A percentile compares a stretch with the other conserved stretches of the same genome.
Conservation (phyloP, 2,329 filamentous ascomycete species). For the Claviceps sp. region DNA sequence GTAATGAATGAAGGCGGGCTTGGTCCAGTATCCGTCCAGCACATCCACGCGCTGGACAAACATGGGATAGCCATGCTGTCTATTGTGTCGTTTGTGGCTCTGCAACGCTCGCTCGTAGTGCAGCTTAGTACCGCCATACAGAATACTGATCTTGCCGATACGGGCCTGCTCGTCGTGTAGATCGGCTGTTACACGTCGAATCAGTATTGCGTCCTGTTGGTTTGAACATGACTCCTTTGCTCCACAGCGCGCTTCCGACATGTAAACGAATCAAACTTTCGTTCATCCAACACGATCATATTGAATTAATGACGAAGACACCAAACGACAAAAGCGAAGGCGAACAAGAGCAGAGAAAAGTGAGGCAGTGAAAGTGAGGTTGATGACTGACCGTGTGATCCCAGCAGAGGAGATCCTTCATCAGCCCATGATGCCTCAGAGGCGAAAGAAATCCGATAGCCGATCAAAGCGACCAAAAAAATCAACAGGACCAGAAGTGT, state of each 20-base stretch:
- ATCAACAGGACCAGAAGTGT: background rate
- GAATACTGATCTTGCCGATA: constrained; percentile 4
- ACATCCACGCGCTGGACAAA: constrained; percentile 19
- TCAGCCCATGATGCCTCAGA: background rate
- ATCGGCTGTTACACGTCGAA: background rate
- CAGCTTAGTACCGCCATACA: constrained; percentile 1
- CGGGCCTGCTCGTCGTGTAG: constrained; percentile 4
- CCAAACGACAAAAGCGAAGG: background rate
- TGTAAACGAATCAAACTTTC: no score
- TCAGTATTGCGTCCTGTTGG: background rate
- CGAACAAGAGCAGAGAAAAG: background rate
- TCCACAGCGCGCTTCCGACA: no score
- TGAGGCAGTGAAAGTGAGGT: background rate
- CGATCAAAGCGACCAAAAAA: background rate
- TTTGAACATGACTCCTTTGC: background rate
- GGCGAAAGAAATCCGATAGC: background rate
- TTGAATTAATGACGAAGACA: background rate
- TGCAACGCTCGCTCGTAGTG: constrained; percentile 16
- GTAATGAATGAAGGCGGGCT: constrained; percentile 24
- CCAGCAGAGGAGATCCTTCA: background rate
- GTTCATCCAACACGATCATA: no score
- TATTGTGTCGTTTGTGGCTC: constrained; percentile 22
- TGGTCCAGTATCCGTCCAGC: constrained; percentile 22
- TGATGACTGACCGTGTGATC: background rate
- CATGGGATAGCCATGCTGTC: constrained; percentile 19